Evolutionary conservation across 805 yeast species (phyloP).

Genomic region (Yarrowia sp.): DNA sequence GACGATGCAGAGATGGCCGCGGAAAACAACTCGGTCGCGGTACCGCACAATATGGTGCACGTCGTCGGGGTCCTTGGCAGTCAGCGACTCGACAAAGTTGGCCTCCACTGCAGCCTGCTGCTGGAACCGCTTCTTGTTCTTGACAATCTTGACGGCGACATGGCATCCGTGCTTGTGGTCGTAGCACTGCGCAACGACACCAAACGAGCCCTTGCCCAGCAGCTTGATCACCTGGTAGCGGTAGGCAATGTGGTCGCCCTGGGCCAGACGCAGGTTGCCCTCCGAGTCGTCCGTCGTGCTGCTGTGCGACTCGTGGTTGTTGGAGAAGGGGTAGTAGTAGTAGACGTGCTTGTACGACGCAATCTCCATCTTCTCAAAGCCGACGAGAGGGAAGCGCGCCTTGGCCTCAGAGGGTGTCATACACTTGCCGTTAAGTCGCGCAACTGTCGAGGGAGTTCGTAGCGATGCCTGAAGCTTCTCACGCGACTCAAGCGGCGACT

Average conservation of each 20-base stretch:
- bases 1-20: slow-evolving; percentile 79
- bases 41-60: slow-evolving; percentile 50
- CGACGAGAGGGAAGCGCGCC: slow-evolving; percentile 56
- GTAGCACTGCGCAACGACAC: slow-evolving; percentile 64
- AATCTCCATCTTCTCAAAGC: slow-evolving; percentile 48
- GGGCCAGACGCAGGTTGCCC: slow-evolving; percentile 56
- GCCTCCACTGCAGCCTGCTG: slow-evolving; percentile 78
- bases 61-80: slow-evolving; percentile 38
- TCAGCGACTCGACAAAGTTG: slow-evolving; percentile 56
- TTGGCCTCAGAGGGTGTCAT: slow-evolving; percentile 33
- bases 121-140: slow-evolving; percentile 69
- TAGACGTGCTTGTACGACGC: slow-evolving; percentile 29
- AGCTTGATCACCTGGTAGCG: slow-evolving; percentile 59
- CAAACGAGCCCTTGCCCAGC: slow-evolving; percentile 81
- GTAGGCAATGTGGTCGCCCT: slow-evolving; percentile 72
- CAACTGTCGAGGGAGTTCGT: slow-evolving; percentile 22
- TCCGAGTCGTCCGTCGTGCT: slow-evolving; percentile 54
- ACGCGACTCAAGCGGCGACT: slow-evolving; percentile 18
- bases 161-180: slow-evolving; percentile 60
- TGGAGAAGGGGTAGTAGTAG: slow-evolving; percentile 33
- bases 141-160: slow-evolving; percentile 76
- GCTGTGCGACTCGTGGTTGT: slow-evolving; percentile 54
- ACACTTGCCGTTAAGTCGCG: slow-evolving; percentile 33
- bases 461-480: slow-evolving; percentile 21
- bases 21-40: slow-evolving; percentile 68